Evolutionary conservation across 495 filamentous ascomycete genomes (phyloP).

Genomic region (Staphylotrichum longicolle): DNA sequence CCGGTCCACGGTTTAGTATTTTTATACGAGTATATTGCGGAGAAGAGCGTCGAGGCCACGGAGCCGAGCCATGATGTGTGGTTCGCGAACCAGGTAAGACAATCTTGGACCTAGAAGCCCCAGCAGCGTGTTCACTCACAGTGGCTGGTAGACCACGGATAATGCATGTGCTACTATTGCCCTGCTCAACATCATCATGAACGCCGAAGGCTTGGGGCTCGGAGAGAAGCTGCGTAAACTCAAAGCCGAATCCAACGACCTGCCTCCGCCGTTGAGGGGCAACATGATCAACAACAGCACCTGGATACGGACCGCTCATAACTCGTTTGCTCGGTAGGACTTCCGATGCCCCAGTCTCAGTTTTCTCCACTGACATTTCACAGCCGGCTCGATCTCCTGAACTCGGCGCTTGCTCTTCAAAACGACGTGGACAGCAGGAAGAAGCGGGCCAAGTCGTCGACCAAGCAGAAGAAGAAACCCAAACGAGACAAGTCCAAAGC

Average conservation of each 20-base stretch:
- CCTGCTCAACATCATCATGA: slow-evolving; percentile 88
- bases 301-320: slow-evolving; percentile 78
- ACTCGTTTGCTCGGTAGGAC: slow-evolving; percentile 74
- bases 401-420: slow-evolving; percentile 67
- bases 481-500: slow-evolving; percentile 15
- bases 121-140: background rate
- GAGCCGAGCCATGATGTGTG: slow-evolving; percentile 66
- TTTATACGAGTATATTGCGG: slow-evolving; percentile 67
- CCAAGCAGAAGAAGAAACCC: slow-evolving; percentile 24
- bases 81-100: slow-evolving; percentile 87
- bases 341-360: background rate
- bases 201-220: slow-evolving; percentile 59
- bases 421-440: slow-evolving; percentile 55
- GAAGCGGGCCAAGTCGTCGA: slow-evolving; percentile 27
- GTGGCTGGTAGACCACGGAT: slow-evolving; percentile 57
- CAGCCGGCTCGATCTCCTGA: slow-evolving; percentile 71
- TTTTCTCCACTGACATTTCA: background rate
- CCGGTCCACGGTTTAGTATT: slow-evolving; percentile 83
- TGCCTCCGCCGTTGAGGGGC: slow-evolving; percentile 72
- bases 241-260: slow-evolving; percentile 63
- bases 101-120: background rate
- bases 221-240: slow-evolving; percentile 67
- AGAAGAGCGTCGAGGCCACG: slow-evolving; percentile 40
- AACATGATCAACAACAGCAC: slow-evolving; percentile 69
- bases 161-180: slow-evolving; percentile 90